These are phyloP conservation scores for Eimeria sp. DNA, from an alignment of 169 alveolate species.

Conservation along the genomic window DNA sequence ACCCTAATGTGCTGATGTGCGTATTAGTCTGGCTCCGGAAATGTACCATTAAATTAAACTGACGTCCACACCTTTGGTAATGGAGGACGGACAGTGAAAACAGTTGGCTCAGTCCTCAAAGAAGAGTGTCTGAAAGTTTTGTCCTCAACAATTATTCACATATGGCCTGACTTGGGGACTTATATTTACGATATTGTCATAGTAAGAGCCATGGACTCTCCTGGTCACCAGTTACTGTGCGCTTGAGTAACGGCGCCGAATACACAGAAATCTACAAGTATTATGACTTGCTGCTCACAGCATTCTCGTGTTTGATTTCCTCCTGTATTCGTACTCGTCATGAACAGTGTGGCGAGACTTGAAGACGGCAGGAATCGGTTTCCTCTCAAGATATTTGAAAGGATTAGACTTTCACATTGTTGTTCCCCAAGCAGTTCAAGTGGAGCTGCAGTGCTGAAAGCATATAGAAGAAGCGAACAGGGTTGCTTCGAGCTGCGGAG, in stretches of 20 bases:
- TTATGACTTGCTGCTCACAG: not conserved
- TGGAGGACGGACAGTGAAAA: not conserved
- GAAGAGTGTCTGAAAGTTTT: not conserved
- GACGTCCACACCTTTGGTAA: too few species aligned
- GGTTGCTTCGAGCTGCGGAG: not conserved
- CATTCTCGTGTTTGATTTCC: not conserved
- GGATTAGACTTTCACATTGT: not conserved
- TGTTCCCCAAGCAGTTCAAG: not conserved
- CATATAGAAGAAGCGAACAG: not conserved
- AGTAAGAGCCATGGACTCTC: not conserved
- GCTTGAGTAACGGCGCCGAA: not conserved
- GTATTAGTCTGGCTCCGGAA: not conserved
- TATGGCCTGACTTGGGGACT: not conserved
- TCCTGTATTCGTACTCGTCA: not conserved
- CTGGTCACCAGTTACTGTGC: not conserved
- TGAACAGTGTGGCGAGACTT: not conserved
- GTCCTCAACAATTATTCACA: not conserved
- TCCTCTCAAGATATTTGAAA: not conserved
- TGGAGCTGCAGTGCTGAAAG: not conserved
- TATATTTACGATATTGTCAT: not conserved
- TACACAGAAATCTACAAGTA: not conserved
- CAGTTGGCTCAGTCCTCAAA: not conserved
- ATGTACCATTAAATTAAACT: not conserved
- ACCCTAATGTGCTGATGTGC: not conserved
- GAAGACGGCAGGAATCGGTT: not conserved